Evolutionary conservation across 1,284 basidiomycete species (phyloP), one percentile per base, ranked within the genome.

Genomic region (Sphagnurus paluster): DNA sequence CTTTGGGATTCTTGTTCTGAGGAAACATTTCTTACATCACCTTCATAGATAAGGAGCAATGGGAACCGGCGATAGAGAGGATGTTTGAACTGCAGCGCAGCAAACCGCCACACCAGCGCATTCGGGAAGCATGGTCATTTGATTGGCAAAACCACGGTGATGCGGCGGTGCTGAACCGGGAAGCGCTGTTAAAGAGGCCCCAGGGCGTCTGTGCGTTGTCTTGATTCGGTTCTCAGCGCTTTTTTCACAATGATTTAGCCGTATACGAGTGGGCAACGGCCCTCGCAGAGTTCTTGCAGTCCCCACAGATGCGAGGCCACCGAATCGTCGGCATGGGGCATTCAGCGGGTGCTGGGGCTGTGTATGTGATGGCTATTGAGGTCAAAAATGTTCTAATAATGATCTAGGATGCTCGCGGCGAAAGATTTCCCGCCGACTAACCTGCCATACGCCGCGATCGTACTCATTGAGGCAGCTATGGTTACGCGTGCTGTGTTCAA

Each of bases 111-210:
- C 40, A 38, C 2, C 52, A 53, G 37, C 60, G 60, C 8, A 65
- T 80, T n/a, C 65, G 70, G 1, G 77, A 80, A 52, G 72, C 74
- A 33, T 79, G 77, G 75, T 65, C 72, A 0, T 69, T 79, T 38
- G 77, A 79, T 56, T 67, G 72, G 59, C 75, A 72, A 17, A 77
- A 70, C 42, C 77, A 80, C 39, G 76, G 76, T 8, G 72, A 78
- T 42, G 66, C 76, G 11, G 77, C 72, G 4, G 50, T 68, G 1
- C 48, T 76, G 29, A 79, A 80, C 47, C 58, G 57, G 10, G 59
- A 57, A 24, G 50, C 62, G 4, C 59, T 78, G 28, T 58, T 63
- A 34, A 41, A 52, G 20, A 62, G 67, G 21, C 53, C 52, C 13
- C 57, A 65, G 13, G 62, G 60, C 35, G 62, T 72, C 34, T 69